Base-by-base conservation (phyloP, 768 basidiomycete species). In the Suillus subalutaceus region DNA sequence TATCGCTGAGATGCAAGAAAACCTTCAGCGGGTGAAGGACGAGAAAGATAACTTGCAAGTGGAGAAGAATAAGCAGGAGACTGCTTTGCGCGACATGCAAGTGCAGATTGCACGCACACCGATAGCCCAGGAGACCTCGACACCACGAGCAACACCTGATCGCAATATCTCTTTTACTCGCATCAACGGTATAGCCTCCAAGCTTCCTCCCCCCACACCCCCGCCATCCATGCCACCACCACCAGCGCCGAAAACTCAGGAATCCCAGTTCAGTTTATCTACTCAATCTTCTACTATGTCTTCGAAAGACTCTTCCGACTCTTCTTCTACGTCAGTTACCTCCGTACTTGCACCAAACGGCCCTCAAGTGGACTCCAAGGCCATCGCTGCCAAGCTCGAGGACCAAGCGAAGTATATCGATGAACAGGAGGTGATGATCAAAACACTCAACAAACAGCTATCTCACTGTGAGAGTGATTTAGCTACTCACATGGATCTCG, bases 391-490 rank as follows among this genome's bases (percentile, higher is more conserved):
- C 52, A 87, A 86, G 72, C 71, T 95, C 9, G 92, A 93, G 72
- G 87, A 91, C 67, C 92, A 92, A 76, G 77, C 85, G 23, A 91
- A 90, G 72, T 88, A 86, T 56, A 79, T 95, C 44, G 91, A 88
- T 15, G 94, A 96, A 80, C 91, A 94, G 74, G 91, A 94, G 70
- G 86, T 84, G 61, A 96, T 94, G 91, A 93, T 97, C 80, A 92
- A 93, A 79, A 95, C 92, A 30, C 85, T 97, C 68, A 96, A 95
- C 78, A 96, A 97, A 77, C 94, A 96, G 77, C 76, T 97, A 58
- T 89, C 88, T n/a, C 95, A 97, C 75, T 96, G 94, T 73, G 96
- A 97, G 79, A 87, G 85, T 67, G 95, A 97, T 77, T 82, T 96
- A 68, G 92, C 96, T 71, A 89, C 92, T 35, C 94, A 96, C 73